Base-by-base conservation (phyloP, 2,329 filamentous ascomycete species). In the Ascochyta viciae-villosae region DNA sequence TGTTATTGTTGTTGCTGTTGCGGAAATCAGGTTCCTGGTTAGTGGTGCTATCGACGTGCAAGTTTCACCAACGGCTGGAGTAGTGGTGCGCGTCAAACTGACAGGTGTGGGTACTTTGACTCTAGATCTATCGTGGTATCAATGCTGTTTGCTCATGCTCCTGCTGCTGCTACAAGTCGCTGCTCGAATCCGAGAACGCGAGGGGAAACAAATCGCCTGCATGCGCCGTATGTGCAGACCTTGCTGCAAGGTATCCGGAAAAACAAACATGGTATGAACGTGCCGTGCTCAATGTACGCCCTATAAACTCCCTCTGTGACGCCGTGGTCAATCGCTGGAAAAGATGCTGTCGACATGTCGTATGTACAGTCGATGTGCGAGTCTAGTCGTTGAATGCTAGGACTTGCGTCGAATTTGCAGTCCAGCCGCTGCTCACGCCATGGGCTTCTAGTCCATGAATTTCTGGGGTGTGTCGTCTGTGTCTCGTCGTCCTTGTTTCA, bases 401-500 rank as follows among this genome's bases (percentile, higher is more conserved):
- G 6, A 8, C 9, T 22, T 12, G 19, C 10, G 16, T 12, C 37
- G 16, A 23, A 10, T 3, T 13, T 12, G 16, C 37, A 8, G 3
- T 13, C 16, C 24, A 19, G 13, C 16, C 37, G 19, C 24, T 27
- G 23, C 24, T 41, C 22, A 41, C 2, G 47, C 42, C 38, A 29
- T 48, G 37, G 48, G 43, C 41, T 41, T 37, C 42, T 51, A 53
- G 26, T 59, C 50, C 27, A 58, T 55, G 40, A 58, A 47, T 23
- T 54, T 56, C 37, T 62, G 57, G 15, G 53, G 44, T 6, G 58
- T 42, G 16, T 60, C 48, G 23, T 54, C 50, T 19, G 27, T 41
- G 24, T 51, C 52, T 34, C 12, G 38, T 26, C 65, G 58, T 16
- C 64, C 63, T n/a, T 69, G 61, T 48, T 76, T 76, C 58, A 77